phyloP scores from a whole-genome alignment of 2,329 filamentous ascomycete genomes.

The Fusarium goolgardi region DNA sequence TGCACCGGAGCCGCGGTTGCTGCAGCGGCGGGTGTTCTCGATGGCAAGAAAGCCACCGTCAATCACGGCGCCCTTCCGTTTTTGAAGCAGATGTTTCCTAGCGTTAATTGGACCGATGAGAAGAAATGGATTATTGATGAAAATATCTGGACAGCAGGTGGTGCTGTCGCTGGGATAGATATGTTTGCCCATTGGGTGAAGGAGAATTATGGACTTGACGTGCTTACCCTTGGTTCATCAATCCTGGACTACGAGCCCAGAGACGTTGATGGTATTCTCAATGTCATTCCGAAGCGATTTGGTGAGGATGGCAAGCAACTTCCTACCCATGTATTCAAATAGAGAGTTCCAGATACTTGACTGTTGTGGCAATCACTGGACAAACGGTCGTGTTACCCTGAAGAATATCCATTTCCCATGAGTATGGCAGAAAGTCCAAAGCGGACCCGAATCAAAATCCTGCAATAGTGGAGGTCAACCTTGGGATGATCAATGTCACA shows the following conservation, averaged over 20 bases:
- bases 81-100: slow-evolving; percentile 50
- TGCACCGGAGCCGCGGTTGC: slow-evolving; percentile 53
- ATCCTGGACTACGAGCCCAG: slow-evolving; percentile 53
- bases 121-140: slow-evolving; percentile 59
- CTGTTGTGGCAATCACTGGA: not conserved
- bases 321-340: slow-evolving; percentile 36
- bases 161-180: slow-evolving; percentile 60
- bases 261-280: slow-evolving; percentile 48
- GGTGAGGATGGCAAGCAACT: slow-evolving; percentile 48
- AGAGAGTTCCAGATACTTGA: not conserved
- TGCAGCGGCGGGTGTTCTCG: slow-evolving; percentile 53
- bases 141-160: slow-evolving; percentile 60
- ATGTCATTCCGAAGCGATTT: slow-evolving; percentile 47
- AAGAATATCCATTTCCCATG: no score
- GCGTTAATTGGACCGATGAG: slow-evolving; percentile 58
- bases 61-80: slow-evolving; percentile 53
- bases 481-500: no score
- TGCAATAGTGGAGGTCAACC: no score
- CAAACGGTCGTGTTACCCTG: no score
- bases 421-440: no score
- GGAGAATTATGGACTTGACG: slow-evolving; percentile 49
- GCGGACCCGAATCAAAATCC: no score
- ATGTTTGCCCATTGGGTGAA: slow-evolving; percentile 57
- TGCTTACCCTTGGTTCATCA: slow-evolving; percentile 37
- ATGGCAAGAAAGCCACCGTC: slow-evolving; percentile 57